phyloP scores from a whole-genome alignment of 164 flowering plant genomes.

The Annona squamosa region DNA sequence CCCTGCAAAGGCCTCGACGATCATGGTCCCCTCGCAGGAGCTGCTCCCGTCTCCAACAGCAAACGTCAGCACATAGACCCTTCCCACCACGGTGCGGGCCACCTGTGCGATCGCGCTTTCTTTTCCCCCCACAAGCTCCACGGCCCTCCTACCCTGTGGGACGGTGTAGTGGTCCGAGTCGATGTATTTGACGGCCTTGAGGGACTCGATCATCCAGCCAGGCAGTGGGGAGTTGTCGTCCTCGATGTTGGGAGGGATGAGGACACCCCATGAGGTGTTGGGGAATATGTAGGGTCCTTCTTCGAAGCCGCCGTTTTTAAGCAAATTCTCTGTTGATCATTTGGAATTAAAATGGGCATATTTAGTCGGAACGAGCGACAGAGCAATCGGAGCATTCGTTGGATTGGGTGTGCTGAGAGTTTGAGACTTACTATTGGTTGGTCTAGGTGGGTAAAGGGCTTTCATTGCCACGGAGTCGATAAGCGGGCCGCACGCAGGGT shows the following conservation, averaged over 20 bases:
- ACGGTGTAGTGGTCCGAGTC: constrained; percentile 58
- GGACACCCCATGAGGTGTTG: constrained; percentile 59
- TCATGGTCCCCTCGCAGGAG: constrained; percentile 61
- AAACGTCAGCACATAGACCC: constrained; percentile 47
- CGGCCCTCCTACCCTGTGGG: constrained; percentile 62
- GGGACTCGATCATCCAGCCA: constrained; percentile 79
- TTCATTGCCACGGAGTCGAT: constrained; percentile 68
- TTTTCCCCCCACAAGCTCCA: constrained; percentile 75
- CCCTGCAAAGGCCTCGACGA: constrained; percentile 66
- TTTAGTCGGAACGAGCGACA: not conserved
- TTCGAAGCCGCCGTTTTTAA: constrained; percentile 80
- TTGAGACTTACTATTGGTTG: constrained; percentile 53
- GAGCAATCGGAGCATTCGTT: too few species aligned
- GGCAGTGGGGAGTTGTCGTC: constrained; percentile 76
- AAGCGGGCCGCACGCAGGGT: constrained; percentile 94
- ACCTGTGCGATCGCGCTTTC: constrained; percentile 74
- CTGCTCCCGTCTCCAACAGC: constrained; percentile 65
- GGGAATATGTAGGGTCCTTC: constrained; percentile 76
- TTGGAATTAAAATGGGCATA: not conserved
- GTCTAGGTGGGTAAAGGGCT: constrained; percentile 58
- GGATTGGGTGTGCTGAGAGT: not conserved
- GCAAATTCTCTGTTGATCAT: constrained; percentile 38
- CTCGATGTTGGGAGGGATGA: constrained; percentile 73
- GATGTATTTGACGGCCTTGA: constrained; percentile 76
- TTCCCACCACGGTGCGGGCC: constrained; percentile 39